phyloP scores from a whole-genome alignment of 345 rosid species.

The Salix arbutifolia region DNA sequence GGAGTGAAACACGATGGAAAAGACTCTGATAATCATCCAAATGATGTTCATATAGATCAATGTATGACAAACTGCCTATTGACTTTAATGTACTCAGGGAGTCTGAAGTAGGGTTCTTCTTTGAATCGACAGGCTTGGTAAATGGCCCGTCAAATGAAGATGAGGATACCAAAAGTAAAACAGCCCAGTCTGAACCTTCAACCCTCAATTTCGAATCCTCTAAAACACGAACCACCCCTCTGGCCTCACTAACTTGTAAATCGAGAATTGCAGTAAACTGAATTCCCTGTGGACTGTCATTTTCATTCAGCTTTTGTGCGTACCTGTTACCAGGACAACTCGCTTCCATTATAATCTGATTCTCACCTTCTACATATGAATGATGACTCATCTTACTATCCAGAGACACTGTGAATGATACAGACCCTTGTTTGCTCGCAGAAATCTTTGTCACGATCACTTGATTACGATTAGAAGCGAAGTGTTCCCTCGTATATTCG shows the following conservation, averaged over 20 bases:
- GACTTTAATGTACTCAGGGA: slow-evolving; percentile 39
- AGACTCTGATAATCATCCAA: background rate
- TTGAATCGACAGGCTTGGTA: slow-evolving; percentile 64
- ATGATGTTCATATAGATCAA: slow-evolving; percentile 24
- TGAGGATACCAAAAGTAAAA: slow-evolving; percentile 56
- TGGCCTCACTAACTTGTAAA: slow-evolving; percentile 53
- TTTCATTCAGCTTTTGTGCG: slow-evolving; percentile 37
- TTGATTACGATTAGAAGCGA: slow-evolving; percentile 74
- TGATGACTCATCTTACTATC: slow-evolving; percentile 56
- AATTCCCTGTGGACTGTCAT: slow-evolving; percentile 56
- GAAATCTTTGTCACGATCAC: slow-evolving; percentile 64
- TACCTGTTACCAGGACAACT: slow-evolving; percentile 68
- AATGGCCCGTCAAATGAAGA: slow-evolving; percentile 86
- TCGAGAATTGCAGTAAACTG: slow-evolving; percentile 70
- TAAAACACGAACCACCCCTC: slow-evolving; percentile 41
- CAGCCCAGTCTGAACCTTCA: slow-evolving; percentile 69
- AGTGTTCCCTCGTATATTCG: slow-evolving; percentile 57
- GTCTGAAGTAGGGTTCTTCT: slow-evolving; percentile 55
- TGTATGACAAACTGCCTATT: slow-evolving; percentile 46
- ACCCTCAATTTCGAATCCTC: slow-evolving; percentile 64
- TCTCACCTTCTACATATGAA: slow-evolving; percentile 40
- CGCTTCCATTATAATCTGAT: slow-evolving; percentile 63
- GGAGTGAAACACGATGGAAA: slow-evolving; percentile 59
- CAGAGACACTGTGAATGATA: slow-evolving; percentile 63
- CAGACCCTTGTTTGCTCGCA: slow-evolving; percentile 53